Conservation (phyloP, 2,329 filamentous ascomycete species). For the Epichloe brachyelytri region DNA sequence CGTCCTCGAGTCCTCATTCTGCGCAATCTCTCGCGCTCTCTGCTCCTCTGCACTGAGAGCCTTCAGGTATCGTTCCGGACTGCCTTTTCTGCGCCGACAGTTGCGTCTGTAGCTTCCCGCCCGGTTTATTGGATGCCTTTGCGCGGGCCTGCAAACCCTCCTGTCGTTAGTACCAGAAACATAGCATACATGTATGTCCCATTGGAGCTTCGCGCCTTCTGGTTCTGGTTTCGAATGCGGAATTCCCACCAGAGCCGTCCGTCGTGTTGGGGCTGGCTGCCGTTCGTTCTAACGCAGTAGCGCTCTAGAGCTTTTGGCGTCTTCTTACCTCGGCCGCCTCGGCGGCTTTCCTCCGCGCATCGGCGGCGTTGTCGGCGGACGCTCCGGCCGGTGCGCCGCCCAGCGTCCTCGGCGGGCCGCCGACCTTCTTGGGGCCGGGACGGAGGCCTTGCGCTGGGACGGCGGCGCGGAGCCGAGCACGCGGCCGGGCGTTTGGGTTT, state of each 20-base stretch:
- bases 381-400: conserved; percentile 32
- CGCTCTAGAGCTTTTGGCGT: background rate
- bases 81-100: conserved; percentile 65
- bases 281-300: background rate
- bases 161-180: background rate
- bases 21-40: conserved; percentile 54
- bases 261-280: background rate
- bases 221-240: too few relatives aligned
- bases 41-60: conserved; percentile 55
- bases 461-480: conserved; percentile 45
- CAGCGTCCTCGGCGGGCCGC: conserved; percentile 49
- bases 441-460: conserved; percentile 34
- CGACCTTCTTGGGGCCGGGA: conserved; percentile 31
- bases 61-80: conserved; percentile 57
- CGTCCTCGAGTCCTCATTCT: conserved; percentile 26
- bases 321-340: conserved; percentile 64
- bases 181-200: too few relatives aligned
- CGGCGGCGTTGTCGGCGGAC: conserved; percentile 13
- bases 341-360: conserved; percentile 62
- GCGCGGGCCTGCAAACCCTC: conserved; percentile 47
- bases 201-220: too few relatives aligned
- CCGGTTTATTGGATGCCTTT: conserved; percentile 37
- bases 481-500: conserved; percentile 57
- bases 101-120: conserved; percentile 56
- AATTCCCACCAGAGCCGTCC: too few relatives aligned